These are phyloP conservation scores for Fusarium lyarnte DNA, from an alignment of 2,329 filamentous ascomycete genomes.

Conservation along the genomic window DNA sequence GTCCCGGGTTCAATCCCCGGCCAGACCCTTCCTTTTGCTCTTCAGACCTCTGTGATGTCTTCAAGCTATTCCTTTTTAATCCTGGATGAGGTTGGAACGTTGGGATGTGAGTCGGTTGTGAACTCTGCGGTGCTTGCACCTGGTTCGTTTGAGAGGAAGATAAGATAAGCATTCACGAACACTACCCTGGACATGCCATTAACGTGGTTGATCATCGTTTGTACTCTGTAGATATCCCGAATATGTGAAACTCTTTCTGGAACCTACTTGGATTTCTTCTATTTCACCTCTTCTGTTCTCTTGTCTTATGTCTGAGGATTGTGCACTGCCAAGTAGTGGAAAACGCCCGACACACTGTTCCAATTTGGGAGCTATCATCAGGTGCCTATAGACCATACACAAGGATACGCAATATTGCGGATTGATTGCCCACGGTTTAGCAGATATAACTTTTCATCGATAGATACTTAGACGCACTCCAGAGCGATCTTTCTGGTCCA, in stretches of 20 bases:
- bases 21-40: conserved; percentile 50
- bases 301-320: accelerated
- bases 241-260: accelerated
- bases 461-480: accelerated
- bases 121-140: not conserved
- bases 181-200: not conserved
- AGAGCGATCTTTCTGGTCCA: accelerated
- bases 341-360: accelerated
- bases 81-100: not conserved
- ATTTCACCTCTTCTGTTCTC: no score
- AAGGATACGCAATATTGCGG: accelerated
- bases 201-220: accelerated
- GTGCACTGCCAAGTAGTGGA: no score
- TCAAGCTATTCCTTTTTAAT: accelerated
- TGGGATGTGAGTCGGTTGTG: not conserved
- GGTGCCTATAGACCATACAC: no score
- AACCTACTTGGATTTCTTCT: no score
- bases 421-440: accelerated
- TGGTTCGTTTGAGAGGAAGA: accelerated
- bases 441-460: accelerated
- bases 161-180: not conserved
- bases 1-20: conserved; percentile 59
- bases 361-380: no score
- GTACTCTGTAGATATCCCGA: accelerated
- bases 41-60: accelerated